phyloP scores from a whole-genome alignment of 2,329 filamentous ascomycete species.

The Aspergillus sp. region DNA sequence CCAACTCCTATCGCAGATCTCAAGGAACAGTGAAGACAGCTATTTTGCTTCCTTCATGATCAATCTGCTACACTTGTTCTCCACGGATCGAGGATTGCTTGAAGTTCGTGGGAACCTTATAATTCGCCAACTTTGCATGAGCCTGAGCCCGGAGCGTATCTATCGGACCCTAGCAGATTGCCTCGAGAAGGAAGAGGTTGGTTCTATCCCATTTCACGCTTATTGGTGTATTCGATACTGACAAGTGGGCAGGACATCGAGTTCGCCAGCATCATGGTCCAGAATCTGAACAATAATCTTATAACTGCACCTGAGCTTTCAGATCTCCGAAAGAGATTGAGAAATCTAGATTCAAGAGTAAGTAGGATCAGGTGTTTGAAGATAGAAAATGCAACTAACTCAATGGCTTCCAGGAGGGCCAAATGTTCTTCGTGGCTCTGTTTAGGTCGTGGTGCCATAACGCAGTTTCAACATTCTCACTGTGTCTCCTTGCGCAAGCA shows the following conservation, averaged over 20 bases:
- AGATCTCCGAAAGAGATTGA: slow-evolving; percentile 78
- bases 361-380: background rate
- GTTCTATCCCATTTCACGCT: slow-evolving; percentile 4
- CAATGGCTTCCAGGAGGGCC: slow-evolving; percentile 59
- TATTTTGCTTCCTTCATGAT: slow-evolving; percentile 99
- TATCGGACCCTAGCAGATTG: slow-evolving; percentile 94
- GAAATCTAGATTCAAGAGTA: slow-evolving; percentile 82
- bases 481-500: slow-evolving; percentile 89
- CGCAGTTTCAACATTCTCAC: slow-evolving; percentile 90
- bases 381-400: background rate
- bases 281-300: slow-evolving; percentile 97
- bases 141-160: slow-evolving; percentile 85
- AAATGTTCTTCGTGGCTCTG: slow-evolving; percentile 86
- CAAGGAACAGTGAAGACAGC: slow-evolving; percentile 88
- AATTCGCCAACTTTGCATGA: slow-evolving; percentile 88
- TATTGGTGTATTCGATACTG: slow-evolving; percentile 2
- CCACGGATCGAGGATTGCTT: slow-evolving; percentile 80
- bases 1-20: slow-evolving; percentile 90
- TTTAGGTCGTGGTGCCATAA: slow-evolving; percentile 99
- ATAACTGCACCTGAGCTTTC: slow-evolving; percentile 92
- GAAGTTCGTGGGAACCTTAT: slow-evolving; percentile 94
- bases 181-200: slow-evolving; percentile 80
- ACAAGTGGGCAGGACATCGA: slow-evolving; percentile 62
- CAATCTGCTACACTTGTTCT: slow-evolving; percentile 88
- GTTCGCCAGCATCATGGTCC: slow-evolving; percentile 98